Evolutionary conservation across 345 rosid species (phyloP).

Genomic region (Salix koriyanagi): DNA sequence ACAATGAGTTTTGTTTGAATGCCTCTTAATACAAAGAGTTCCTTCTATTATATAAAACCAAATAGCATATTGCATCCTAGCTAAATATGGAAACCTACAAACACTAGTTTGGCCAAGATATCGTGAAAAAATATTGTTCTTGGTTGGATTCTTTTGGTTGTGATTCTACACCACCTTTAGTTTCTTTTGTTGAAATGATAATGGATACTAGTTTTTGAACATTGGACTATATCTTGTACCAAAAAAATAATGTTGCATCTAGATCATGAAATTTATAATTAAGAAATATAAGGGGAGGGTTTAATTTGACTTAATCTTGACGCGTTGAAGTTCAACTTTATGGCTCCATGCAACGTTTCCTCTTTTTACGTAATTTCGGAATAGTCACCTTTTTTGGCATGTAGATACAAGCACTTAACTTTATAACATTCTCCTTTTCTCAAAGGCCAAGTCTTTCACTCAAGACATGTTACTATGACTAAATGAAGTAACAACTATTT

Average conservation of each 20-base stretch:
- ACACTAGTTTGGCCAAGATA: no score
- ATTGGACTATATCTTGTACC: not conserved
- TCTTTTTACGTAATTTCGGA: no score
- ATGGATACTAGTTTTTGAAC: not conserved
- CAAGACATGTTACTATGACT: not conserved
- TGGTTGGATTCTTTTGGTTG: no score
- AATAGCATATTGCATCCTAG: no score
- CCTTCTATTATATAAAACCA: no score
- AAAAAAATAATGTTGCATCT: not conserved
- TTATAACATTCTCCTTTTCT: not conserved
- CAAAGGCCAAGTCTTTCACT: not conserved
- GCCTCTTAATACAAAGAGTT: no score
- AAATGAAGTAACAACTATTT: not conserved
- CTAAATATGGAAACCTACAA: no score
- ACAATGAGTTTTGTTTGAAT: no score
- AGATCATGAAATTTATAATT: no score
- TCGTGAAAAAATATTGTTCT: no score
- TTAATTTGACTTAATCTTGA: not conserved
- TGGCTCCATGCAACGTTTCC: no score
- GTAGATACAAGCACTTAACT: not conserved
- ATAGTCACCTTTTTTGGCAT: not conserved
- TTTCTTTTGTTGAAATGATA: not conserved
- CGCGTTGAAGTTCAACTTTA: not conserved
- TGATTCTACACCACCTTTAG: not conserved
- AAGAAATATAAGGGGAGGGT: not conserved